These are phyloP conservation scores for Puccinia novopanici DNA, from an alignment of 1,284 basidiomycete species.

Conservation along the genomic window DNA sequence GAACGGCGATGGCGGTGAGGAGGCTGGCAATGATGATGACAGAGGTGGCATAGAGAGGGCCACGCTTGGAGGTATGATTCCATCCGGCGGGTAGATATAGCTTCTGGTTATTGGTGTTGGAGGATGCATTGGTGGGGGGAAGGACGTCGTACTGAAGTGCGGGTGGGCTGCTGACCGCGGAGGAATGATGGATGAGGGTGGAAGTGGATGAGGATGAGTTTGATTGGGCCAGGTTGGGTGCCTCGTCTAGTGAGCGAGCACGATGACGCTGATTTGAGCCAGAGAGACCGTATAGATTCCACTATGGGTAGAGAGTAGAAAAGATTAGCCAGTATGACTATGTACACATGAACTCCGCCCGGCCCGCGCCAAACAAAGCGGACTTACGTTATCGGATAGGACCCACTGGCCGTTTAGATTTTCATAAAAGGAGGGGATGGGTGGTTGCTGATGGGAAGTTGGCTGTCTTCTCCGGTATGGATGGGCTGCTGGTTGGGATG, in stretches of 20 bases:
- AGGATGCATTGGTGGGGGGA: neutral
- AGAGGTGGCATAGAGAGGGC: conserved; percentile 38
- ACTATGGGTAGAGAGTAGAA: no score
- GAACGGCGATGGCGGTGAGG: conserved; percentile 30
- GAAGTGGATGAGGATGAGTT: neutral
- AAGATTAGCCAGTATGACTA: no score
- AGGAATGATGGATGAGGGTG: conserved; percentile 29
- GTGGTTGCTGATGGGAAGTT: conserved; percentile 18
- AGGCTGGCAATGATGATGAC: conserved; percentile 46
- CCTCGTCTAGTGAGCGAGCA: conserved; percentile 12
- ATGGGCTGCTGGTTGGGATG: neutral
- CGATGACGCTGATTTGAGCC: conserved; percentile 36
- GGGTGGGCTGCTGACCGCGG: neutral
- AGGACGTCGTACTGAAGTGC: conserved; percentile 12
- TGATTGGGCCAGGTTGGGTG: neutral
- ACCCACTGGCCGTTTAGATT: conserved; percentile 36
- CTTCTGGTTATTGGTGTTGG: conserved; percentile 12
- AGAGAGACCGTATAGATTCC: conserved; percentile 43
- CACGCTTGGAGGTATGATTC: conserved; percentile 47
- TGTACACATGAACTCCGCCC: no score
- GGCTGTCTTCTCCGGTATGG: neutral
- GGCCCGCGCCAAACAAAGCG: no score
- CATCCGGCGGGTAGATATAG: conserved; percentile 50
- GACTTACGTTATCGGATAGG: conserved; percentile 43
- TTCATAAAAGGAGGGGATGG: conserved; percentile 37